Evolutionary conservation across 1,284 basidiomycete species (phyloP).

Genomic region (Schizophyllum amplum): DNA sequence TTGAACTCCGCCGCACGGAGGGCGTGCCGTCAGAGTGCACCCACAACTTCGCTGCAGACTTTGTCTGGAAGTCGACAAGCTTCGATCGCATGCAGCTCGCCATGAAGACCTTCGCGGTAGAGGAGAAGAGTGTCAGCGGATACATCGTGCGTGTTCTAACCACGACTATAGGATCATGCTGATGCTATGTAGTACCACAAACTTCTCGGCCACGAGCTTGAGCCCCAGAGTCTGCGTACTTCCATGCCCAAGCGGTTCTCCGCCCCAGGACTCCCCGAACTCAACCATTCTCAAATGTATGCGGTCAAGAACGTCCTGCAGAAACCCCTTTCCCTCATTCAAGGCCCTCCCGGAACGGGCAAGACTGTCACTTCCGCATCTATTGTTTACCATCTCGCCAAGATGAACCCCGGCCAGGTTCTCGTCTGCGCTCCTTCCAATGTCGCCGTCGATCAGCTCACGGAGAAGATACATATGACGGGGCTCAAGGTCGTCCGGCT

Average conservation of each 20-base stretch:
- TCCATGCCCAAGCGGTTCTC: conserved; percentile 98
- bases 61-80: conserved; percentile 99
- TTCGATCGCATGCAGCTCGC: conserved; percentile 99
- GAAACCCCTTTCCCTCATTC: conserved; percentile 96
- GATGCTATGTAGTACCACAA: conserved; percentile 77
- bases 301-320: conserved; percentile 98
- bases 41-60: conserved; percentile 93
- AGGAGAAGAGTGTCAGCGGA: conserved; percentile 98
- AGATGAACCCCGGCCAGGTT: conserved; percentile 99
- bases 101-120: conserved; percentile 99
- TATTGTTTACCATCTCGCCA: conserved; percentile 96
- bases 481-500: conserved; percentile 97
- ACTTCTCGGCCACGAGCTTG: conserved; percentile 92
- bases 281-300: conserved; percentile 99
- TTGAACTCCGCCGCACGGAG: conserved; percentile 87
- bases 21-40: conserved; percentile 95
- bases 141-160: conserved; percentile 70
- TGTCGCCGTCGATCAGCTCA: conserved; percentile 98
- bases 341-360: conserved; percentile 97
- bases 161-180: conserved; percentile 8
- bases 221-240: conserved; percentile 80
- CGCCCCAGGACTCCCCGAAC: conserved; percentile 93
- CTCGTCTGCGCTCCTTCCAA: conserved; percentile 99
- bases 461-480: conserved; percentile 96
- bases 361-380: conserved; percentile 99